Evolutionary conservation across 441 rosid species (phyloP), one percentile per base, ranked within the genome.

Genomic region (Macaranga tanarius): DNA sequence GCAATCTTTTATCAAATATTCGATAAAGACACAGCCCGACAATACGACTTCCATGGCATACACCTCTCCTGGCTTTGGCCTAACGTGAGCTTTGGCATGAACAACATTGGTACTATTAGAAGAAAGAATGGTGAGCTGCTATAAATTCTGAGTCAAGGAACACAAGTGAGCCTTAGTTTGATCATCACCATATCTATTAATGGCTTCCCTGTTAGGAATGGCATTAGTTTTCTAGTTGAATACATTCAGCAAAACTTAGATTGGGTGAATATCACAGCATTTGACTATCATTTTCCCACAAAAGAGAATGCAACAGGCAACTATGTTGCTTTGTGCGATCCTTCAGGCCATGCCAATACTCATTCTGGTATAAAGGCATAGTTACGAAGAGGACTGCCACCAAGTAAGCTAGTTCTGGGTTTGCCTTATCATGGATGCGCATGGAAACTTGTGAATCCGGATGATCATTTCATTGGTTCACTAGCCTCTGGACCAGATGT

Each of bases 341-440:
- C 85, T 9, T 56, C 73, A 0, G 61, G 82, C 52, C 62, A 68
- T 38, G 55, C 73, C 34, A 77, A 59, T 31, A 81, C 87, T 19
- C 86, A 86, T 80, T 81, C 60, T 55, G 85, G 86, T 23, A 54
- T 87, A 50, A 76, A 38, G 10, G 76, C 75, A 65, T 84, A 80
- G 84, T 47, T 83, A 28, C 65, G 26, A 17, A 38, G 56, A 59
- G 86, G 85, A 51, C 74, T 84, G 70, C 82, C 84, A 2, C 67
- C 80, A 8, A 70, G 22, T 72, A 84, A 79, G 75, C 65, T 84
- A 58, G 82, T 81, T 67, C 20, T 87, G 62, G 87, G 89, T 12
- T 69, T 88, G 73, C 86, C 88, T 25, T 88, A 72, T 64, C 87
- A 79, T 80, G 92, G 92, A 22, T 88, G 76, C 62, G 86, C 84